phyloP scores from a whole-genome alignment of 441 rosid species.

The Dalechampia spathulata region DNA sequence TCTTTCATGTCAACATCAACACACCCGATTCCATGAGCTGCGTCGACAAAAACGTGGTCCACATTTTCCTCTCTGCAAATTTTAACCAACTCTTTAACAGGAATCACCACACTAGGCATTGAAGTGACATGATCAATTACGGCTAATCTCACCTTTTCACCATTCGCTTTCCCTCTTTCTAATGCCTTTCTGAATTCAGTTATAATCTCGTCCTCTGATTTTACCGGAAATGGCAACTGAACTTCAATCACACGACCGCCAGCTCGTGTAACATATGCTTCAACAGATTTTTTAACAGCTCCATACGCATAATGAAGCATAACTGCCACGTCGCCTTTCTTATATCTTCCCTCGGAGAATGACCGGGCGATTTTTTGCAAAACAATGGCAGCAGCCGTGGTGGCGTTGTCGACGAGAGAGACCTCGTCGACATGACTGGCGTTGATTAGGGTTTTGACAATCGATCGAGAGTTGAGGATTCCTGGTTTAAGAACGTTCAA shows the following conservation, averaged over 20 bases:
- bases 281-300: slow-evolving; percentile 75
- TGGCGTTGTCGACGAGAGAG: slow-evolving; percentile 87
- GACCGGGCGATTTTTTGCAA: slow-evolving; percentile 66
- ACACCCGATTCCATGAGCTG: slow-evolving; percentile 89
- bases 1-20: slow-evolving; percentile 79
- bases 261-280: slow-evolving; percentile 71
- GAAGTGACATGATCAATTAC: slow-evolving; percentile 92
- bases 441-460: slow-evolving; percentile 50
- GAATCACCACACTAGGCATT: slow-evolving; percentile 83
- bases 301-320: slow-evolving; percentile 92
- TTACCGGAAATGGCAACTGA: slow-evolving; percentile 68
- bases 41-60: slow-evolving; percentile 77
- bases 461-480: slow-evolving; percentile 46
- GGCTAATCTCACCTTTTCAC: slow-evolving; percentile 67
- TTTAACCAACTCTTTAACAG: slow-evolving; percentile 60
- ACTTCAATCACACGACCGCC: slow-evolving; percentile 87
- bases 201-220: slow-evolving; percentile 48
- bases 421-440: slow-evolving; percentile 63
- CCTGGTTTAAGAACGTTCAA: slow-evolving; percentile 46
- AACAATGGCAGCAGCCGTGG: slow-evolving; percentile 82
- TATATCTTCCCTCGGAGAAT: slow-evolving; percentile 54
- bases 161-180: slow-evolving; percentile 49
- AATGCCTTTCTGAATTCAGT: slow-evolving; percentile 51
- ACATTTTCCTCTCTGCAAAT: slow-evolving; percentile 79
- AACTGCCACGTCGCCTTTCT: slow-evolving; percentile 60